Percentiles rank a stretch among this genome's conserved stretches.
Evolutionary conservation across 148 eudicot species (phyloP).

Genomic region (Gaultheria prostrata): DNA sequence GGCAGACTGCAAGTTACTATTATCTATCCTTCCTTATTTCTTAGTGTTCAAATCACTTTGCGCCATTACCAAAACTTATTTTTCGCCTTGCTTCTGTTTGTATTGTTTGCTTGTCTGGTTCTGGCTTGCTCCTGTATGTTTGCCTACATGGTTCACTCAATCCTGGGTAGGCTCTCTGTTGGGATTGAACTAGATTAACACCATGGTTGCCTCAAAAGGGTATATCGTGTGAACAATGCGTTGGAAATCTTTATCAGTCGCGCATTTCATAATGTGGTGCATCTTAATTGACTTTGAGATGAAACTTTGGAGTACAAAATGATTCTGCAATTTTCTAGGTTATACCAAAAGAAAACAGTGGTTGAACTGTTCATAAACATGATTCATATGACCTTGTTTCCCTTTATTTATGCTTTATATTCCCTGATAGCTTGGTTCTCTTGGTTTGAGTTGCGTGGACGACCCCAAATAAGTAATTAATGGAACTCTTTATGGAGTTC

Average conservation of each 20-base stretch:
- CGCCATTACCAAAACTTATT: not conserved
- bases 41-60: not conserved
- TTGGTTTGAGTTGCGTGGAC: no score
- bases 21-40: not conserved
- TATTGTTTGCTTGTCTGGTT: no score
- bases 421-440: no score
- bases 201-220: not conserved
- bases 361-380: not conserved
- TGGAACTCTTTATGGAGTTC: no score
- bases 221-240: not conserved
- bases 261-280: not conserved
- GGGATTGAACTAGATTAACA: not conserved
- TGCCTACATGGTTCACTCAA: not conserved
- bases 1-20: constrained; percentile 6
- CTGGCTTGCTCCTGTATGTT: constrained; percentile 2
- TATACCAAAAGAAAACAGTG: not conserved
- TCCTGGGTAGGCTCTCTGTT: not conserved
- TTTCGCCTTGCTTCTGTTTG: not conserved
- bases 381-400: not conserved
- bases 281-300: not conserved
- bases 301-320: not conserved
- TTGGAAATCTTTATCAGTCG: not conserved
- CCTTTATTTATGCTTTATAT: no score
- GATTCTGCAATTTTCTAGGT: not conserved
- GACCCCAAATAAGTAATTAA: no score